Evolutionary conservation across 2,329 filamentous ascomycete genomes (phyloP), one percentile per base, ranked within the genome.

Genomic region (Trichocomaceae sp.): DNA sequence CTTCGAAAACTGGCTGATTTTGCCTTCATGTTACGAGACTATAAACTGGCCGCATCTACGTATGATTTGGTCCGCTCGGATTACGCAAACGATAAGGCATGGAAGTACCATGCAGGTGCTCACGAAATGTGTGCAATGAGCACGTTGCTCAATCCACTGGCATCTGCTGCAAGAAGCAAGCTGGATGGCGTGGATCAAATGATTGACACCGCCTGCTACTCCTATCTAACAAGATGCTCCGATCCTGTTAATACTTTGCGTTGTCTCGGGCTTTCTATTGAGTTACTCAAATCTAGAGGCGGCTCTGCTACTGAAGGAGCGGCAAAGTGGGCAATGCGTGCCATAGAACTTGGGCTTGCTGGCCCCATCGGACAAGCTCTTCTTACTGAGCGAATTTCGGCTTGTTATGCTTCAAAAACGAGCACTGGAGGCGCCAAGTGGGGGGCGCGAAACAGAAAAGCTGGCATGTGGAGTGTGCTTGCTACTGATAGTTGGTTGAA

Each of bases 21-120:
- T 72, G 86, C 90, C 10, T 95, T 99, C 66, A 96, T 99, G 91
- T 79, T 99, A 37, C 83, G 93, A 31, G 95, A 99, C 70, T 99
- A 87, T 84, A 96, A 95, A 71, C 76, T 99, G 35, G 89, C 93
- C 9, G 83, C 93, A 62, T 90, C 87, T 12, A 96, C 89, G 0
- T 99, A 96, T 68, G 92, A 99, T 55, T 80, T 99, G 5, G 75
- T 99, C 8, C 83, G 90, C 52, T 82, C 85, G 7, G 95, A 99
- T 69, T 99, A 92, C 69, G 85, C 84, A 66, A 93, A 93, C 67
- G 91, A 96, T 68, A 97, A 97, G 70, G 95, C 93, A 1, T 99
- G 93, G 93, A 89, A 84, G 63, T 88, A 97, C 66, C 90, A 96
- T 67, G 93, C 93, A 0, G 92, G 88, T 3, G 87, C 88, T 1